Conservation (phyloP, 208 protist genomes). For the Trypanosoma theileri region DNA sequence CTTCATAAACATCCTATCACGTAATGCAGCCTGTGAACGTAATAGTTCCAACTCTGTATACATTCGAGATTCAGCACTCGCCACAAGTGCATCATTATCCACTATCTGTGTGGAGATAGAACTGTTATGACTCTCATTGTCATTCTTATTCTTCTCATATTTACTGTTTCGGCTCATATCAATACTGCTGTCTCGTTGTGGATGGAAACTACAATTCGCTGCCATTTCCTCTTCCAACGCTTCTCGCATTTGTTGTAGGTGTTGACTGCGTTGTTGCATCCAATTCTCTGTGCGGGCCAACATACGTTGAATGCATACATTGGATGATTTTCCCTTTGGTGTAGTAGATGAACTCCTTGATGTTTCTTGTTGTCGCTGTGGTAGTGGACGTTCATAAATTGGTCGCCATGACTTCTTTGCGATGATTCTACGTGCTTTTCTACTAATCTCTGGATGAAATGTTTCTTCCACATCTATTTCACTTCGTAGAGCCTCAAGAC, state of each 20-base stretch:
- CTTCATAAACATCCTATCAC: constrained; percentile 40
- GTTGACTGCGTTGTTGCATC: constrained; percentile 25
- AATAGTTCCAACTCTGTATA: constrained; percentile 73
- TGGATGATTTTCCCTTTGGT: constrained; percentile 3
- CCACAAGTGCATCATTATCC: constrained; percentile 37
- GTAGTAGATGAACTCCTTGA: background rate
- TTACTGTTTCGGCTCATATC: too few species aligned
- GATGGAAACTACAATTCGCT: constrained; percentile 48
- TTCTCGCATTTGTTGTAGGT: constrained; percentile 23
- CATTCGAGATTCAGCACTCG: constrained; percentile 56
- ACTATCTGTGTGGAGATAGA: constrained; percentile 2
- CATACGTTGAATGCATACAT: constrained; percentile 29
- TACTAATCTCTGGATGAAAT: constrained; percentile 13
- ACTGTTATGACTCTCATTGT: constrained; percentile 17
- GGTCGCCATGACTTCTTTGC: constrained; percentile 4
- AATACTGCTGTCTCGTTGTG: constrained; percentile 23
- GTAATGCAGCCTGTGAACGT: constrained; percentile 32
- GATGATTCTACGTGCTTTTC: background rate
- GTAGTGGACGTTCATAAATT: constrained; percentile 12
- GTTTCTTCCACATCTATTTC: background rate
- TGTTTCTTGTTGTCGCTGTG: background rate
- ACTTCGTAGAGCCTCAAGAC: background rate
- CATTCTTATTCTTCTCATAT: constrained; percentile 28
- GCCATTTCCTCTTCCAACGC: constrained; percentile 30
- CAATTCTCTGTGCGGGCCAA: constrained; percentile 35